phyloP scores from a whole-genome alignment of 345 rosid genomes.

The Bruguiera sexangula region DNA sequence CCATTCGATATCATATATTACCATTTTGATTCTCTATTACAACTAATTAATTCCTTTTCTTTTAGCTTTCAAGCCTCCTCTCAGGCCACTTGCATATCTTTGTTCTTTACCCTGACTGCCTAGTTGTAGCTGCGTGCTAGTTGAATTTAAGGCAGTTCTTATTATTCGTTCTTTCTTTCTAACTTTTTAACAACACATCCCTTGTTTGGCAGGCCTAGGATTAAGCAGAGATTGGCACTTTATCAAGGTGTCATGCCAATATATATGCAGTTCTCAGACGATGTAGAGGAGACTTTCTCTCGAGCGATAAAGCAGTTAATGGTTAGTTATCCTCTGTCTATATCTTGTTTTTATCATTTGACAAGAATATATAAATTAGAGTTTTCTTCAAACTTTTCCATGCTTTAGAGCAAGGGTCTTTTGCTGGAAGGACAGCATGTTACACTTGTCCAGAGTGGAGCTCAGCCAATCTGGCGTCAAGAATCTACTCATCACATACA shows the following conservation, averaged over 20 bases:
- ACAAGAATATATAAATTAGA: conserved; percentile 4
- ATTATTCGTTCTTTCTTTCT: background rate
- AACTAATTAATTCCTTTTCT: background rate
- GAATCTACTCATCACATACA: conserved; percentile 94
- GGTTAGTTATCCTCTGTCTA: conserved; percentile 37
- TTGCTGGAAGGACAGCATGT: conserved; percentile 63
- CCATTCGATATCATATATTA: no score
- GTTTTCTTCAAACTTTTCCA: conserved; percentile 2
- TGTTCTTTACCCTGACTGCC: conserved; percentile 5
- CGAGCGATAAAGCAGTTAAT: conserved; percentile 61
- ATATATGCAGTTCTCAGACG: conserved; percentile 78
- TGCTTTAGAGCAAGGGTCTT: conserved; percentile 58
- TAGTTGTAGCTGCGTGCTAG: background rate
- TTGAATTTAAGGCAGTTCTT: background rate
- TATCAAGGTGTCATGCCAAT: conserved; percentile 91
- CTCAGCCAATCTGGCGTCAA: conserved; percentile 91
- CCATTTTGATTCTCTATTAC: background rate
- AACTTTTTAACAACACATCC: conserved; percentile 5
- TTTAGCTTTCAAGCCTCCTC: background rate
- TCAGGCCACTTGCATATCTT: background rate
- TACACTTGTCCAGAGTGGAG: conserved; percentile 92
- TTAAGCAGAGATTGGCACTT: conserved; percentile 81
- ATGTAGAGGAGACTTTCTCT: conserved; percentile 84
- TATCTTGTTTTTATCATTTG: background rate
- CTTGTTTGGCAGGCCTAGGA: conserved; percentile 57